Evolutionary conservation across 495 filamentous ascomycete genomes (phyloP).

Genomic region (Hypoxylon trugodes): DNA sequence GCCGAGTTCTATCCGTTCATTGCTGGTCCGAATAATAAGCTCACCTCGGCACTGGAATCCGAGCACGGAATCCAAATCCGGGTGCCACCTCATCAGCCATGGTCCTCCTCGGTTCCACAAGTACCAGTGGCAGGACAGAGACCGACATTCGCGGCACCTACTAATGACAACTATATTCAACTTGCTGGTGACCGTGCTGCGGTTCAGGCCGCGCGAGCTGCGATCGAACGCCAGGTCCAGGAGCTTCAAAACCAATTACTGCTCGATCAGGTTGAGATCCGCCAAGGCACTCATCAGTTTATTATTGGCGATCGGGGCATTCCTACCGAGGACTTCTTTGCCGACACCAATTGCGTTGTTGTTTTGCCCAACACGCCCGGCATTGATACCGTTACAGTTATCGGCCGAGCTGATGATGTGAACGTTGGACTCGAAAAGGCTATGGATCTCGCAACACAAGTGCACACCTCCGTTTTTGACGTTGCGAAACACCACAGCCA

Average conservation of each 20-base stretch:
- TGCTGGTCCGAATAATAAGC: conserved; percentile 77
- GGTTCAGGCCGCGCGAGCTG: conserved; percentile 78
- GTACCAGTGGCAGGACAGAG: conserved; percentile 67
- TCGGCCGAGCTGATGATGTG: conserved; percentile 78
- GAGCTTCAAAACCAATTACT: conserved; percentile 74
- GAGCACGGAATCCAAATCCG: conserved; percentile 72
- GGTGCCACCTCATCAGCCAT: conserved; percentile 81
- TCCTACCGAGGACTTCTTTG: conserved; percentile 83
- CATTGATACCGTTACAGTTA: conserved; percentile 83
- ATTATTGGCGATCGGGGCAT: conserved; percentile 83
- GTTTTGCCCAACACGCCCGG: conserved; percentile 77
- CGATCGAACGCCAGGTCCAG: conserved; percentile 78
- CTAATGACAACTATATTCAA: conserved; percentile 73
- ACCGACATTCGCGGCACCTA: conserved; percentile 71
- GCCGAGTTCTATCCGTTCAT: conserved; percentile 97
- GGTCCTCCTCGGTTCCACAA: conserved; percentile 72
- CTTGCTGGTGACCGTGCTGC: conserved; percentile 86
- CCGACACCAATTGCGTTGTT: conserved; percentile 88
- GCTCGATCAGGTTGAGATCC: conserved; percentile 75
- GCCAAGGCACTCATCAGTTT: conserved; percentile 85
- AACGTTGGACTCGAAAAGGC: conserved; percentile 77
- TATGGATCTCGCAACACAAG: conserved; percentile 80
- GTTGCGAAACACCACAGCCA: conserved; percentile 77
- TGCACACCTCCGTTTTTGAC: conserved; percentile 81
- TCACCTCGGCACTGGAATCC: conserved; percentile 71